Evolutionary conservation across 441 rosid species (phyloP).

Genomic region (Isatis lusitanica): DNA sequence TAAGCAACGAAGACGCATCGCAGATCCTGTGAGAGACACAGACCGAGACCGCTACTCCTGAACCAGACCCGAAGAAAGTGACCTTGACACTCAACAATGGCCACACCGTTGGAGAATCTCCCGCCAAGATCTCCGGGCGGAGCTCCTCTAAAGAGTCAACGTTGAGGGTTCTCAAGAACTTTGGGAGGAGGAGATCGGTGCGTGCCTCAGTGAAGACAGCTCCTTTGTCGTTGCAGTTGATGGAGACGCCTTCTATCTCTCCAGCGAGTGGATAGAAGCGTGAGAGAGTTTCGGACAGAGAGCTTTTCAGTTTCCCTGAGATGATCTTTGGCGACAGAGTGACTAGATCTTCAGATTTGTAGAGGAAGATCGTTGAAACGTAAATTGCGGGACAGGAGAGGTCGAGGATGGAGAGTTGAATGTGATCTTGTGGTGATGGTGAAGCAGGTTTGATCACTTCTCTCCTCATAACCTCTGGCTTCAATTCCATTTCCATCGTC

Average conservation of each 20-base stretch:
- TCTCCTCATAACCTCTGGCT: neutral
- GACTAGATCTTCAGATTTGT: neutral
- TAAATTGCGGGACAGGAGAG: neutral
- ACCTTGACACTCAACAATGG: neutral
- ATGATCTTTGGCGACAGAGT: neutral
- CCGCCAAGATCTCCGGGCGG: neutral
- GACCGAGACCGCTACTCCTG: neutral
- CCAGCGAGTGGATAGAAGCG: no score
- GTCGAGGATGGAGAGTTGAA: conserved; percentile 17
- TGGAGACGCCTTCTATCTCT: no score
- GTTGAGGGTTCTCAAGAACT: no score
- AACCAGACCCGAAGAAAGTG: neutral
- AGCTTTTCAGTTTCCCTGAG: neutral
- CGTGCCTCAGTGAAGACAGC: no score
- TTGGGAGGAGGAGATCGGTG: no score
- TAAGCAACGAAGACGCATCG: neutral
- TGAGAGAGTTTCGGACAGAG: no score
- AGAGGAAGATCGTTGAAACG: conserved; percentile 22
- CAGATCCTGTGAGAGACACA: conserved; percentile 8
- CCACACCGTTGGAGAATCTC: neutral
- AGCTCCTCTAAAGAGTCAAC: no score
- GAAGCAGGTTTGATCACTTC: neutral
- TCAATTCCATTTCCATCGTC: neutral
- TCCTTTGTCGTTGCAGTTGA: no score
- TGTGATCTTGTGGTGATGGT: neutral